A percentile compares a stretch with the other conserved stretches of the same genome.
phyloP scores from a whole-genome alignment of 2,329 filamentous ascomycete species.

The Talaromyces sp. region DNA sequence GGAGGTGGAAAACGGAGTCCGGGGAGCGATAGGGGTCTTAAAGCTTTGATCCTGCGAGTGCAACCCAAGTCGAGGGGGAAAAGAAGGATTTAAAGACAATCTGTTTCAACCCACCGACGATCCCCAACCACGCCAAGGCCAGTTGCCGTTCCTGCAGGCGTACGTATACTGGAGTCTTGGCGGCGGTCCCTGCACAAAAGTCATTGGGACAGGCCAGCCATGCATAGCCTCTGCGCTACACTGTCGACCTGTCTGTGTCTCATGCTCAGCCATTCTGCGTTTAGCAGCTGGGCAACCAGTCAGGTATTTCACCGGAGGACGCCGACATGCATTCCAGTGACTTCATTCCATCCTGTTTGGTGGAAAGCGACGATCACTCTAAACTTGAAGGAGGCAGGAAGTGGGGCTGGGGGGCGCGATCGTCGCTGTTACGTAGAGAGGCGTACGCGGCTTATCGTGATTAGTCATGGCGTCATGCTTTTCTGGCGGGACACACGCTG shows the following conservation, averaged over 20 bases:
- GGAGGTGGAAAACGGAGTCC: background rate
- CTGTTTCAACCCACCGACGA: conserved; percentile 3
- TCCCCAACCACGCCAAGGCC: conserved; percentile 1
- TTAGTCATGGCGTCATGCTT: background rate
- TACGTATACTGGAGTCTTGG: conserved; percentile 8
- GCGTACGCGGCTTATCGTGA: background rate
- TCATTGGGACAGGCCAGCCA: background rate
- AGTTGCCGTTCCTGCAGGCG: background rate
- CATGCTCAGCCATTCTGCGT: background rate
- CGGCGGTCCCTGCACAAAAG: background rate
- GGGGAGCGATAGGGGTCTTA: background rate
- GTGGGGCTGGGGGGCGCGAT: conserved; percentile 1
- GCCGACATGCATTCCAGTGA: conserved; percentile 5
- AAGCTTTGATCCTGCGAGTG: background rate
- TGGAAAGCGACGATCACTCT: background rate
- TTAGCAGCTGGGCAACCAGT: background rate
- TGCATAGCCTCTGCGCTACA: background rate
- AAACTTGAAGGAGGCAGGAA: background rate
- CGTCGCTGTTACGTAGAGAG: conserved; percentile 1
- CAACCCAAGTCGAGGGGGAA: background rate
- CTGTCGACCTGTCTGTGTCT: background rate
- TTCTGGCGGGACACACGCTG: too few relatives aligned
- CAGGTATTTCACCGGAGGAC: background rate
- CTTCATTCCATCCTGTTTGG: background rate
- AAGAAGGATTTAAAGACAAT: background rate